A percentile compares a stretch with the other conserved stretches of the same genome.
These are phyloP conservation scores for Zygosaccharomyces pseudobailii DNA, from an alignment of 1,139 yeast species.

Conservation along the genomic window DNA sequence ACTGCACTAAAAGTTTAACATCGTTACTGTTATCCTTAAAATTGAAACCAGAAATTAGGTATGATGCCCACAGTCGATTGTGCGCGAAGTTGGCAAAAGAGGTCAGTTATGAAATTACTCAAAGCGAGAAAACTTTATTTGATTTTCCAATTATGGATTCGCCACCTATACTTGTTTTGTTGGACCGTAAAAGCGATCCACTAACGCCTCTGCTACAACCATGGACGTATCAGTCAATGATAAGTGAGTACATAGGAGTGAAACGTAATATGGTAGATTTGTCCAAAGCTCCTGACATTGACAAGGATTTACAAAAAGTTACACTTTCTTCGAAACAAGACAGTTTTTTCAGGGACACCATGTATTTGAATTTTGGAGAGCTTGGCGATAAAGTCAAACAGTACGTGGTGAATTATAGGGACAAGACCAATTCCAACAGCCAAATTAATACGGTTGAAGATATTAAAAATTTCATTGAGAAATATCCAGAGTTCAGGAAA, in stretches of 20 bases:
- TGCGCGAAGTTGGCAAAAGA: constrained; percentile 64
- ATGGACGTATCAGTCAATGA: constrained; percentile 99
- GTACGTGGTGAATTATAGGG: constrained; percentile 78
- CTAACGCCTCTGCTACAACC: constrained; percentile 87
- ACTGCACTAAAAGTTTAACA: constrained; percentile 48
- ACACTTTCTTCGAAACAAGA: constrained; percentile 68
- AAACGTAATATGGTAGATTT: constrained; percentile 74
- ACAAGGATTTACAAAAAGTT: constrained; percentile 51
- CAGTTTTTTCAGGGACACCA: constrained; percentile 67
- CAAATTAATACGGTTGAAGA: constrained; percentile 74
- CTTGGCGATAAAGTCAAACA: constrained; percentile 82
- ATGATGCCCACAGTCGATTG: constrained; percentile 49
- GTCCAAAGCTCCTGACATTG: constrained; percentile 37
- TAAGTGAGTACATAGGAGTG: constrained; percentile 84
- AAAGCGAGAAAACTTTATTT: constrained; percentile 56
- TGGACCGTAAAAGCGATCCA: constrained; percentile 88
- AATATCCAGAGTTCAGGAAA: constrained; percentile 88
- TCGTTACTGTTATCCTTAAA: constrained; percentile 72
- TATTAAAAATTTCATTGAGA: constrained; percentile 83
- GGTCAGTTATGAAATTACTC: constrained; percentile 52
- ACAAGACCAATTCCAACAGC: constrained; percentile 70
- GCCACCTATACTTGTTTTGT: constrained; percentile 68
- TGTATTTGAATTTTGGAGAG: constrained; percentile 92
- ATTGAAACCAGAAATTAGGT: constrained; percentile 71
- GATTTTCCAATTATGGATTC: constrained; percentile 61